phyloP scores from a whole-genome alignment of 2,329 filamentous ascomycete species.

The Penicillium occitanis region DNA sequence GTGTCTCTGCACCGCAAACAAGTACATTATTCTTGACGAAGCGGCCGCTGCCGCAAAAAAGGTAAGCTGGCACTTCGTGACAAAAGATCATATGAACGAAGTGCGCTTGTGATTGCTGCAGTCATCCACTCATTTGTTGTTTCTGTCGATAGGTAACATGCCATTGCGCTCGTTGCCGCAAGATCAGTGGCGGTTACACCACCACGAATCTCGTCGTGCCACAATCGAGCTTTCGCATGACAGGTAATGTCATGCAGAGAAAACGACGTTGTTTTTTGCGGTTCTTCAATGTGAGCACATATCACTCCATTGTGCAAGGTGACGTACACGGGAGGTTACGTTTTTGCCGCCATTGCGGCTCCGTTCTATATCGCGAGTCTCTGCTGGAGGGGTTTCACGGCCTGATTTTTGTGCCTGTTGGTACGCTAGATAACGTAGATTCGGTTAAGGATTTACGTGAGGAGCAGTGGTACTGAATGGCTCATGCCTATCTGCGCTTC shows the following conservation, averaged over 20 bases:
- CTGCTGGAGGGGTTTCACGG: neutral
- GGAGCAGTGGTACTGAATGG: neutral
- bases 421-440: constrained; percentile 2
- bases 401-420: neutral
- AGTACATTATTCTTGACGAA: too few relatives aligned
- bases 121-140: too few relatives aligned
- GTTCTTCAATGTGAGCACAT: neutral
- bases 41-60: too few relatives aligned
- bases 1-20: too few relatives aligned
- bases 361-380: neutral
- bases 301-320: neutral
- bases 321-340: neutral
- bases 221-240: constrained; percentile 1
- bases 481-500: too few relatives aligned
- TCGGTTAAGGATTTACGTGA: neutral
- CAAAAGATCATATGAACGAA: too few relatives aligned
- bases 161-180: constrained; percentile 7
- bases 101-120: too few relatives aligned
- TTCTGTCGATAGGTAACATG: neutral
- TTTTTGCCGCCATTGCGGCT: constrained; percentile 7
- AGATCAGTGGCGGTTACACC: constrained; percentile 2
- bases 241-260: neutral
- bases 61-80: too few relatives aligned
- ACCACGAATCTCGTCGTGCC: constrained; percentile 5
- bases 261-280: neutral